These are phyloP conservation scores for Pseudofabraea citricarpa DNA, from an alignment of 2,329 filamentous ascomycete species.

Conservation along the genomic window DNA sequence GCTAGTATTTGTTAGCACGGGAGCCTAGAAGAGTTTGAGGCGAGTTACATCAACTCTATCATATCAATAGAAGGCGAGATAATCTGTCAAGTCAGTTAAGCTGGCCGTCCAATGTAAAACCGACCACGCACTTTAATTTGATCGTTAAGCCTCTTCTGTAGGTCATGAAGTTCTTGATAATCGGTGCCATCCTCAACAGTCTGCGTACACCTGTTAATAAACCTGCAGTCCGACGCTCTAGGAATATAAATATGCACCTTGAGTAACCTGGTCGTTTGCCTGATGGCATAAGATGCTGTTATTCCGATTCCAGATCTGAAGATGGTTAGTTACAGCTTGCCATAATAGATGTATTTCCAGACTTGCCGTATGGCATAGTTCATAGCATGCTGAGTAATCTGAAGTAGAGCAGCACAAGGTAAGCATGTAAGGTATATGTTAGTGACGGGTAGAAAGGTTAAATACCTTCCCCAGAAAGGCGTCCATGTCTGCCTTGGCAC, in stretches of 20 bases:
- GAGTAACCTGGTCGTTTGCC: constrained; percentile 73
- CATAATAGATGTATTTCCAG: neutral
- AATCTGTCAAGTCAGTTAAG: constrained; percentile 47
- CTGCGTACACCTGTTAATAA: no score
- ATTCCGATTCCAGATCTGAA: constrained; percentile 71
- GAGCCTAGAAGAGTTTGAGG: constrained; percentile 28
- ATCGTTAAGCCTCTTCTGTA: constrained; percentile 72
- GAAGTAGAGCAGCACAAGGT: constrained; percentile 18
- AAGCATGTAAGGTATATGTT: constrained; percentile 12
- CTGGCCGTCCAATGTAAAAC: neutral
- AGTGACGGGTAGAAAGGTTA: neutral
- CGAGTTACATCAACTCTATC: constrained; percentile 75
- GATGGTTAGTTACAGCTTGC: no score
- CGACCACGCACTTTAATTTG: constrained; percentile 76
- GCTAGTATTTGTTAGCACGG: constrained; percentile 28
- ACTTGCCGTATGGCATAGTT: constrained; percentile 76
- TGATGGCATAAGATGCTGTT: constrained; percentile 80
- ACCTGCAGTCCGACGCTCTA: no score
- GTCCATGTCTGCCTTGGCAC: constrained; percentile 21
- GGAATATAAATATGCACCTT: constrained; percentile 52
- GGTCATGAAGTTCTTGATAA: constrained; percentile 59
- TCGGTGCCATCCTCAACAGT: constrained; percentile 68
- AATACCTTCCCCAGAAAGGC: constrained; percentile 53
- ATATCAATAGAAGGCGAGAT: constrained; percentile 88
- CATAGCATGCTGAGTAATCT: constrained; percentile 58